These are phyloP conservation scores for Lentinus brumalis DNA, from an alignment of 768 basidiomycete species.

Conservation along the genomic window DNA sequence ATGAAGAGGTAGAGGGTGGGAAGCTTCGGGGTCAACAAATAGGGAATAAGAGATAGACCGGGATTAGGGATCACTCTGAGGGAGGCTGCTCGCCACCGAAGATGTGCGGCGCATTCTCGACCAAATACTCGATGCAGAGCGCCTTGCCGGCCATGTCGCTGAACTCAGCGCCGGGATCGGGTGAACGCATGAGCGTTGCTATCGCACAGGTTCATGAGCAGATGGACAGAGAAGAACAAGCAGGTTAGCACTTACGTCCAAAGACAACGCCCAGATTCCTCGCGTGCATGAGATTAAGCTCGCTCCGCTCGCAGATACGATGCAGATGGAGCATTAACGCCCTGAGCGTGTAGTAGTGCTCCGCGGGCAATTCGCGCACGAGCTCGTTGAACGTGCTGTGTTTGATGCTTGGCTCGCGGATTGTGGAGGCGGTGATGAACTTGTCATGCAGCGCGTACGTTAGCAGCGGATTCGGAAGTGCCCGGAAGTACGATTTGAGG, in stretches of 20 bases:
- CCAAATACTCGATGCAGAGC: conserved; percentile 89
- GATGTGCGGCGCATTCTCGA: conserved; percentile 78
- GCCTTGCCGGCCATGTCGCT: conserved; percentile 98
- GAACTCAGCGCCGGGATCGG: conserved; percentile 86
- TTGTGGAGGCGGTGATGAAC: conserved; percentile 76
- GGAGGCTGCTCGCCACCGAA: conserved; percentile 31
- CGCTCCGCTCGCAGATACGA: conserved; percentile 65
- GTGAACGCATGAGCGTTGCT: conserved; percentile 95
- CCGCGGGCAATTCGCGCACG: conserved; percentile 75
- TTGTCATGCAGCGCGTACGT: conserved; percentile 91
- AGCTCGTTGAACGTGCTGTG: conserved; percentile 63
- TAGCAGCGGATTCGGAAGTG: conserved; percentile 87
- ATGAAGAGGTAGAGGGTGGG: not conserved
- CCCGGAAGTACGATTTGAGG: conserved; percentile 93
- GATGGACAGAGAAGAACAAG: not conserved
- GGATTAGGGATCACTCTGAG: not conserved
- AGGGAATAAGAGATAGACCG: conserved; percentile 13
- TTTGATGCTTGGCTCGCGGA: conserved; percentile 65
- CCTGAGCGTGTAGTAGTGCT: conserved; percentile 86
- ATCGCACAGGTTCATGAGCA: conserved; percentile 1
- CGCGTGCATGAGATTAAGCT: conserved; percentile 89
- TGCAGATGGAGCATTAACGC: conserved; percentile 86
- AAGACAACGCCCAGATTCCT: conserved; percentile 97
- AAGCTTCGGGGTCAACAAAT: conserved; percentile 14
- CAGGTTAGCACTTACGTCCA: conserved; percentile 72